Percentiles rank a stretch among this genome's conserved stretches.
Conservation (phyloP, 1,284 basidiomycete species). For the Austroboletus sp. region DNA sequence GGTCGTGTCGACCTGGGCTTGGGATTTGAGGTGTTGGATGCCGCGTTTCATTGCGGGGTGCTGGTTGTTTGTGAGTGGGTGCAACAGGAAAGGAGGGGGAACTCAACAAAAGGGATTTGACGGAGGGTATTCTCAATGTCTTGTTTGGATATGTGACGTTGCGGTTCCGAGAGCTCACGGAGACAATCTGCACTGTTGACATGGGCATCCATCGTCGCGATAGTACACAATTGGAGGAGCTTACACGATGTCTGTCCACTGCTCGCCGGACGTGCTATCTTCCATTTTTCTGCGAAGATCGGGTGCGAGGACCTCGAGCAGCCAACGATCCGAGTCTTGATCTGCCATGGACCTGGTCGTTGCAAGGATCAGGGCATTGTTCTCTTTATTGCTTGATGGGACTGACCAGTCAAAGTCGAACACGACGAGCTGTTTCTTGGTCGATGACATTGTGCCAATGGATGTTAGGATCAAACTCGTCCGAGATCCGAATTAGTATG, state of each 20-base stretch:
- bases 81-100: not conserved
- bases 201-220: not conserved
- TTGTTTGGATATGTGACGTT: constrained; percentile 58
- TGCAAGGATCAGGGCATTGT: not conserved
- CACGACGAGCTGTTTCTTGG: constrained; percentile 75
- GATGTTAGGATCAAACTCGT: not conserved
- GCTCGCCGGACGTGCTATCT: constrained; percentile 48
- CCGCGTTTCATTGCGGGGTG: constrained; percentile 94
- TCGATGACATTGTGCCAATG: constrained; percentile 29
- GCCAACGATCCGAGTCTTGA: constrained; percentile 95
- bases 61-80: constrained; percentile 37
- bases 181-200: constrained; percentile 63
- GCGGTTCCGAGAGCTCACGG: constrained; percentile 53
- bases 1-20: constrained; percentile 54
- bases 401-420: constrained; percentile 96
- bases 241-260: constrained; percentile 95
- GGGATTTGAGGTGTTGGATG: constrained; percentile 69
- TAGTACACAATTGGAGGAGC: constrained; percentile 17
- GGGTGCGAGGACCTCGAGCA: constrained; percentile 87
- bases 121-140: constrained; percentile 76
- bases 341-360: constrained; percentile 73
- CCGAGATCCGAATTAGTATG: too few species aligned
- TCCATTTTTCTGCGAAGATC: constrained; percentile 82
- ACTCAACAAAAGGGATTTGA: constrained; percentile 74
- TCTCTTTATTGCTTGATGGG: not conserved